Conservation (phyloP, 2,329 filamentous ascomycete genomes). For the Xylaria sp. region DNA sequence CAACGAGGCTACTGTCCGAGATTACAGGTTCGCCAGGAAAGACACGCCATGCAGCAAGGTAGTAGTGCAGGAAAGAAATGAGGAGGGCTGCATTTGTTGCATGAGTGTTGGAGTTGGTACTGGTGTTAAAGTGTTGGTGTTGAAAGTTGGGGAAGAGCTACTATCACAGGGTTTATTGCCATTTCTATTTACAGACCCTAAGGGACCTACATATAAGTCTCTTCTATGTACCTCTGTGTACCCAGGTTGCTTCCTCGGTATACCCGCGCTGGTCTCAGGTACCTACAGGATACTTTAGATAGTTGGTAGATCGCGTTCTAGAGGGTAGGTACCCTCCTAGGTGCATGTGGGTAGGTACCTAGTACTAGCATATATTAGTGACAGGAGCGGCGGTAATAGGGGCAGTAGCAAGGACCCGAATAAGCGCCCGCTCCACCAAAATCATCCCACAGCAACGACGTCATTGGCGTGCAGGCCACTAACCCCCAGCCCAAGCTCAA, state of each 20-base stretch:
- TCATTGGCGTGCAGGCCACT: conserved; percentile 33
- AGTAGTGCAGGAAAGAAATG: neutral
- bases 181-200: too few species aligned
- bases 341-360: too few species aligned
- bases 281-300: too few species aligned
- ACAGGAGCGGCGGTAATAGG: neutral
- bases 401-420: neutral
- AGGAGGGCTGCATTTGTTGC: neutral
- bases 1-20: conserved; percentile 6
- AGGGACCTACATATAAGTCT: too few species aligned
- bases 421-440: conserved; percentile 23
- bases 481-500: neutral
- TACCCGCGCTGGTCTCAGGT: too few species aligned
- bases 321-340: neutral
- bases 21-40: neutral
- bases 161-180: neutral
- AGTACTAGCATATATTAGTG: too few species aligned
- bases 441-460: conserved; percentile 29
- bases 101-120: neutral
- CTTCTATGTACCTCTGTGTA: too few species aligned
- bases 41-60: neutral
- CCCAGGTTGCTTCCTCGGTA: too few species aligned
- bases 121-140: neutral
- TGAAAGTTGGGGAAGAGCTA: neutral
- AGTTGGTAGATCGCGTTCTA: too few species aligned